Conservation (phyloP, 2,329 filamentous ascomycete species). For the Pseudogymnoascus sp. region DNA sequence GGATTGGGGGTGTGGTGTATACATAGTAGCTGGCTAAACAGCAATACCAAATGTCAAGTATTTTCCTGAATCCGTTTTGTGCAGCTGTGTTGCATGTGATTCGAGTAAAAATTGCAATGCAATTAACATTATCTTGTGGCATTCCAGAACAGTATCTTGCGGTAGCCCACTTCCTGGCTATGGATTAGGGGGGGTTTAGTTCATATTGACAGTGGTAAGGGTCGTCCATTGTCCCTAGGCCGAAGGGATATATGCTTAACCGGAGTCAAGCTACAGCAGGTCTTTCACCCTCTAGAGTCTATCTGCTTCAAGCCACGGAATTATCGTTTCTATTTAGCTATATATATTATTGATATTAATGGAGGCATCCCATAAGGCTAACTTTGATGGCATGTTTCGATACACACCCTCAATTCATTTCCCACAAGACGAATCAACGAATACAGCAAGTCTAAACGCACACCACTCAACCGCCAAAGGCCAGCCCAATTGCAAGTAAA, state of each 20-base stretch:
- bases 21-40: conserved; percentile 7
- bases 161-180: background rate
- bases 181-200: background rate
- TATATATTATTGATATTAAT: background rate
- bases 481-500: background rate
- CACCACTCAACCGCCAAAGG: background rate
- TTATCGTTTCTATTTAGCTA: background rate
- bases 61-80: background rate
- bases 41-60: conserved; percentile 4
- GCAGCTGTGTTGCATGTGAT: background rate
- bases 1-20: conserved; percentile 1
- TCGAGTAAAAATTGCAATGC: background rate
- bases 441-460: background rate
- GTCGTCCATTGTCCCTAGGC: background rate
- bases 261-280: background rate
- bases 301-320: background rate
- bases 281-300: no score
- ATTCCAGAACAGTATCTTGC: background rate
- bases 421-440: background rate
- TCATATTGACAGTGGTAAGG: background rate
- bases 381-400: background rate
- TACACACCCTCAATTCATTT: background rate
- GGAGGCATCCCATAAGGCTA: background rate
- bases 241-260: background rate
- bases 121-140: background rate